phyloP scores from a whole-genome alignment of 164 flowering plant genomes.

The Vitis rupestris region DNA sequence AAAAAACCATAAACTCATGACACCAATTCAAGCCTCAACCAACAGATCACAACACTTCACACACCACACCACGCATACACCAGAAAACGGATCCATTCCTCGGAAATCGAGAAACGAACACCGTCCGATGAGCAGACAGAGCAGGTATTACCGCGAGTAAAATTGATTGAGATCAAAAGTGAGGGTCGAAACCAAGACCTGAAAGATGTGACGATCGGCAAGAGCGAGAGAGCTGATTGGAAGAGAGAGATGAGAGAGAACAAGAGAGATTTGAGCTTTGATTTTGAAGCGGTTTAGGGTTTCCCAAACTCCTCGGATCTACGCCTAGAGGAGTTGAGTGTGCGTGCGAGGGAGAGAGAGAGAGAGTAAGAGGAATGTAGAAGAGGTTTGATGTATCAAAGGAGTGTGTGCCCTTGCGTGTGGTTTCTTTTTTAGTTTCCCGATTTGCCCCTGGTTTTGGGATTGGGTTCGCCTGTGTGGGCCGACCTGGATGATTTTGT shows the following conservation, averaged over 20 bases:
- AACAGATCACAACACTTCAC: too few species aligned
- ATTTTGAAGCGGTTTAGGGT: background rate
- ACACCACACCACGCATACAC: too few species aligned
- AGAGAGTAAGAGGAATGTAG: background rate
- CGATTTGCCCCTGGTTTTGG: background rate
- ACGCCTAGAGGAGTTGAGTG: slow-evolving; percentile 25
- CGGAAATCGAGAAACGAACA: too few species aligned
- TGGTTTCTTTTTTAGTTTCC: background rate
- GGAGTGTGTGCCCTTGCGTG: background rate
- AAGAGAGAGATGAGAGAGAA: background rate
- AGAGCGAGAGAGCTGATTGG: background rate
- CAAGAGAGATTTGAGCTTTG: background rate
- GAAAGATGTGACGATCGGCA: background rate
- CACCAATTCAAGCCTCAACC: too few species aligned
- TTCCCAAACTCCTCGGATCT: slow-evolving; percentile 42
- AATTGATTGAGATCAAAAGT: too few species aligned
- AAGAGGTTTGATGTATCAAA: background rate
- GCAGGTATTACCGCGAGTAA: too few species aligned
- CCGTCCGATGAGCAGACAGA: too few species aligned
- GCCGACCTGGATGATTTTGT: too few species aligned
- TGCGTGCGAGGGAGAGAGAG: background rate
- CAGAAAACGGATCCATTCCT: too few species aligned
- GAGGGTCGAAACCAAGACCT: too few species aligned
- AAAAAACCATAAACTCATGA: too few species aligned
- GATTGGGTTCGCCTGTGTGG: background rate